phyloP scores from a whole-genome alignment of 176 grass and related monocot genomes.

The Hordeum marinum region DNA sequence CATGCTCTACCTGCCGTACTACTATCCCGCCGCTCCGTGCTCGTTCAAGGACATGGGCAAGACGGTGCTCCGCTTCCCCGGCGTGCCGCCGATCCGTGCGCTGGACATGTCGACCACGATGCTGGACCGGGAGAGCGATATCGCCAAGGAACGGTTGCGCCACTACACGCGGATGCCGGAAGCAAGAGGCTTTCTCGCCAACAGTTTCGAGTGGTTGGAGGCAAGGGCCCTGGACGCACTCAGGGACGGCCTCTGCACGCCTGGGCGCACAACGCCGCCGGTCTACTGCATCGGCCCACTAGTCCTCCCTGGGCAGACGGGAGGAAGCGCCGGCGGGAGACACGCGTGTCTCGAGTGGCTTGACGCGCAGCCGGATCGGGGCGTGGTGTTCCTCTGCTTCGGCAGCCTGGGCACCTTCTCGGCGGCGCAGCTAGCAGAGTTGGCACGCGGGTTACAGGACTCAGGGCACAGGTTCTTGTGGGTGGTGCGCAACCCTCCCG shows the following conservation, averaged over 20 bases:
- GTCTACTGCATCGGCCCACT: slow-evolving; percentile 12
- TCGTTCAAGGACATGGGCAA: background rate
- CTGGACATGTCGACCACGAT: background rate
- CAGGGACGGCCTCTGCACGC: background rate
- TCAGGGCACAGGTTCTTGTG: slow-evolving; percentile 38
- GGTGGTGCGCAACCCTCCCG: slow-evolving; percentile 17
- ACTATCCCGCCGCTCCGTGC: background rate
- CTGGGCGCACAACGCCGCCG: background rate
- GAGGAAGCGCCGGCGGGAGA: background rate
- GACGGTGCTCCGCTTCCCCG: background rate
- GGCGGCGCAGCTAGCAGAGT: background rate
- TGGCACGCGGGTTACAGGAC: background rate
- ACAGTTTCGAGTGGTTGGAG: slow-evolving; percentile 2
- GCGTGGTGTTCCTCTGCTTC: slow-evolving; percentile 51
- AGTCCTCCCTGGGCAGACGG: background rate
- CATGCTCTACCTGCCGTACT: slow-evolving; percentile 13
- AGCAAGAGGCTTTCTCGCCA: background rate
- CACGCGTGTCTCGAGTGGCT: slow-evolving; percentile 36
- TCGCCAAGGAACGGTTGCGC: background rate
- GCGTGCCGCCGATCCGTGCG: slow-evolving; percentile 1
- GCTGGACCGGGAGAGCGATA: background rate
- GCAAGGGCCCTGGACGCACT: background rate
- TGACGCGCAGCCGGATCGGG: slow-evolving; percentile 27
- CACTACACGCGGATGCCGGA: background rate
- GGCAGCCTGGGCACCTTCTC: slow-evolving; percentile 5